phyloP scores from a whole-genome alignment of 768 basidiomycete genomes.

The Lactifluus hygrophoroides region DNA sequence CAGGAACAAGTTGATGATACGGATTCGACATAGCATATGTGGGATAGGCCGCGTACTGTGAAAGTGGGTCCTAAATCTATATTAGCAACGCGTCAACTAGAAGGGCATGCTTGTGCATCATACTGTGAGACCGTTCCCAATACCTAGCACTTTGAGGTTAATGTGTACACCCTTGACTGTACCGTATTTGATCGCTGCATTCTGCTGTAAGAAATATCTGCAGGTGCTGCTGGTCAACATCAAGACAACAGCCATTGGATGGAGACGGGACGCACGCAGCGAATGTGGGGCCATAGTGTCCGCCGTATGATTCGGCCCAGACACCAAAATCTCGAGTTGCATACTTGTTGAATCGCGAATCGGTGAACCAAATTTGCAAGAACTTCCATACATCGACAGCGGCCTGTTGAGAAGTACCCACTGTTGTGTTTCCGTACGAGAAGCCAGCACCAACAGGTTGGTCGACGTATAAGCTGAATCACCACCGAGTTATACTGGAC shows the following conservation, averaged over 20 bases:
- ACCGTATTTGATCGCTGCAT: constrained; percentile 44
- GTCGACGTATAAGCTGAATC: constrained; percentile 45
- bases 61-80: constrained; percentile 29
- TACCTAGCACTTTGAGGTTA: constrained; percentile 54
- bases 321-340: constrained; percentile 40
- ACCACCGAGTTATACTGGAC: background rate
- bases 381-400: constrained; percentile 54
- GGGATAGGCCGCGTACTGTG: constrained; percentile 52
- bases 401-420: constrained; percentile 45
- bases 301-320: constrained; percentile 54
- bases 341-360: constrained; percentile 44
- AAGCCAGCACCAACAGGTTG: constrained; percentile 58
- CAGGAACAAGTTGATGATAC: constrained; percentile 44
- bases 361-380: constrained; percentile 53
- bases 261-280: constrained; percentile 24
- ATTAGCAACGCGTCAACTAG: background rate
- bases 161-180: constrained; percentile 38
- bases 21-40: constrained; percentile 47
- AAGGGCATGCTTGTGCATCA: constrained; percentile 5
- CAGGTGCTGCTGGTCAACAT: background rate
- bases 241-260: background rate
- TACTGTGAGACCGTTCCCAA: constrained; percentile 57
- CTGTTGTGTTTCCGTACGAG: constrained; percentile 43
- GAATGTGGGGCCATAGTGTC: constrained; percentile 34
- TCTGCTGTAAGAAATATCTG: constrained; percentile 49